Conservation (phyloP, 768 basidiomycete genomes). For the Suillus subaureus region DNA sequence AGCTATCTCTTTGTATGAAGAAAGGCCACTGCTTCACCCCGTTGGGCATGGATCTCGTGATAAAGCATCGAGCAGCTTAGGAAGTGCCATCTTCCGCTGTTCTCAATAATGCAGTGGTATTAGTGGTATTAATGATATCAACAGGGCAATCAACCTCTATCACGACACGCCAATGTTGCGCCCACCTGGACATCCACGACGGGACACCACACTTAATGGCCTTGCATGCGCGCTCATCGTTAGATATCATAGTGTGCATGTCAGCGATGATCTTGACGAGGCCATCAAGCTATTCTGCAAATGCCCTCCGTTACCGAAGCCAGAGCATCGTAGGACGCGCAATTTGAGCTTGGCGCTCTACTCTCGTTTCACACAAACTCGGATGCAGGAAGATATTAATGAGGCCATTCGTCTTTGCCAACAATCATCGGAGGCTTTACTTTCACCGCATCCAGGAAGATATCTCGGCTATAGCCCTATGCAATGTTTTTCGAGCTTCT, state of each 20-base stretch:
- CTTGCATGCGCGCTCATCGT: constrained; percentile 15
- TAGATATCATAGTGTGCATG: constrained; percentile 13
- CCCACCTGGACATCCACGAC: constrained; percentile 10
- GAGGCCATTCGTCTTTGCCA: constrained; percentile 19
- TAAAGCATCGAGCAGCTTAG: constrained; percentile 20
- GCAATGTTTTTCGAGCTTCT: too few relatives aligned
- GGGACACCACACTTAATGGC: constrained; percentile 12
- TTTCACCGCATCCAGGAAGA: not conserved
- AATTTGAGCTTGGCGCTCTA: constrained; percentile 20
- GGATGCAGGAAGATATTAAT: constrained; percentile 20
- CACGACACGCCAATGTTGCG: constrained; percentile 9
- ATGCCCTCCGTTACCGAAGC: constrained; percentile 5
- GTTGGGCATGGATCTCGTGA: not conserved
- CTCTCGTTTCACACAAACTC: constrained; percentile 13
- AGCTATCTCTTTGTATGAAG: not conserved
- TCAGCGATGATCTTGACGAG: constrained; percentile 21
- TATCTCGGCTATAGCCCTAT: not conserved
- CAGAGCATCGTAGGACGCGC: constrained; percentile 1
- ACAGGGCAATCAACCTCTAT: constrained; percentile 1
- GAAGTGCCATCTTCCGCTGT: constrained; percentile 20
- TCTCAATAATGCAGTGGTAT: constrained; percentile 8
- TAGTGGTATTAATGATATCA: too few relatives aligned
- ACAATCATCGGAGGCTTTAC: constrained; percentile 6
- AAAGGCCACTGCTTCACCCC: not conserved
- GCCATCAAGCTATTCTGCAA: constrained; percentile 17